These are phyloP conservation scores for Phytophthora hybrid DNA, from an alignment of 352 stramenopile genomes.

Conservation along the genomic window DNA sequence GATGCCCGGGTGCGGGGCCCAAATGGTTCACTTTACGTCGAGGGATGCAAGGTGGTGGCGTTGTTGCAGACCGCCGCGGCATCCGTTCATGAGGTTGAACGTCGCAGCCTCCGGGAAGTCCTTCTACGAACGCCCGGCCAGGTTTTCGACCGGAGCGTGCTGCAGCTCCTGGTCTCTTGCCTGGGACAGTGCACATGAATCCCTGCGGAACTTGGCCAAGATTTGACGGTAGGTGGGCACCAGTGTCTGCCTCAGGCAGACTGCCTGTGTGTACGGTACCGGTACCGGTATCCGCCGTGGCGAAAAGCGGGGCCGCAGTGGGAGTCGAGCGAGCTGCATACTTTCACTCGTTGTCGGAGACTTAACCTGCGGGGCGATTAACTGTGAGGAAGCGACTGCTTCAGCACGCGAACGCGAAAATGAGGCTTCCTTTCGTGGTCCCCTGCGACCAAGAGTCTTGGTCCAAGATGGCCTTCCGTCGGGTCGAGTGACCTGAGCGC, in stretches of 20 bases:
- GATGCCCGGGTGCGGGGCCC: conserved; percentile 57
- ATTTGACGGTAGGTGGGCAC: conserved; percentile 25
- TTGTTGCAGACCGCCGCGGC: conserved; percentile 39
- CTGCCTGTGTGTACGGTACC: too few relatives aligned
- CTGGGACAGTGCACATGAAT: conserved; percentile 32
- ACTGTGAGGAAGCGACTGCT: conserved; percentile 5
- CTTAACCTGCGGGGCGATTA: conserved; percentile 1
- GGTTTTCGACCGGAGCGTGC: conserved; percentile 29
- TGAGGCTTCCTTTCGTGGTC: conserved; percentile 9
- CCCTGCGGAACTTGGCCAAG: conserved; percentile 24
- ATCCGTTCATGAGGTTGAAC: conserved; percentile 45
- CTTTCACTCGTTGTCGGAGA: conserved; percentile 22
- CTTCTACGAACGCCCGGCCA: conserved; percentile 24
- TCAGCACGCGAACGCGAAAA: conserved; percentile 23
- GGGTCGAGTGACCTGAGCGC: too few relatives aligned
- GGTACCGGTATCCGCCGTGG: conserved; percentile 33
- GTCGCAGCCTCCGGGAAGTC: conserved; percentile 28
- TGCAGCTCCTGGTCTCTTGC: conserved; percentile 34
- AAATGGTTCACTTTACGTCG: conserved; percentile 34
- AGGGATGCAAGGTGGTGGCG: conserved; percentile 33
- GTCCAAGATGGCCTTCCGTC: too few relatives aligned
- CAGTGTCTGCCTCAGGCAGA: conserved; percentile 34
- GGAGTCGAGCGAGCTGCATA: conserved; percentile 33
- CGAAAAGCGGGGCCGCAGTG: conserved; percentile 29
- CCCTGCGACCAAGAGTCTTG: too few relatives aligned